A percentile compares a stretch with the other conserved stretches of the same genome.
Evolutionary conservation across 2,329 filamentous ascomycete species (phyloP).

Genomic region (Ceratocystiopsis brevicomis): DNA sequence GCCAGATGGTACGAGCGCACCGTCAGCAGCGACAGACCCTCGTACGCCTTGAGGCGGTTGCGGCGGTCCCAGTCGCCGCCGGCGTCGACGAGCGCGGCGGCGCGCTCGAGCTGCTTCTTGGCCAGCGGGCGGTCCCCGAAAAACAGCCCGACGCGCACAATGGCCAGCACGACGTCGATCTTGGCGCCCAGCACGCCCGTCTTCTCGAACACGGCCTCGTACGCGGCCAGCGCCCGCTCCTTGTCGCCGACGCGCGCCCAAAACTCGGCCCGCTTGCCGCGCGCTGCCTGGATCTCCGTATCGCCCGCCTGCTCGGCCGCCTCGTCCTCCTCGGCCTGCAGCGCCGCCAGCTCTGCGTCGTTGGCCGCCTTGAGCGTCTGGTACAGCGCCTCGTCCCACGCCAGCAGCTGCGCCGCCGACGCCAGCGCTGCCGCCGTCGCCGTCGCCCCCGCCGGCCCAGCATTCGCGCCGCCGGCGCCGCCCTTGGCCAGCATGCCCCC

Average conservation of each 20-base stretch:
- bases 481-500: conserved; percentile 55
- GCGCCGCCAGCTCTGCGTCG: conserved; percentile 53
- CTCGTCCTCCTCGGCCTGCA: conserved; percentile 80
- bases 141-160: conserved; percentile 89
- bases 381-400: conserved; percentile 86
- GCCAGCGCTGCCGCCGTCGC: conserved; percentile 32
- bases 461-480: conserved; percentile 42
- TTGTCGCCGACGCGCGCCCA: conserved; percentile 94
- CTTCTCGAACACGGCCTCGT: conserved; percentile 89
- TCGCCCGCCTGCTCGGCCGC: conserved; percentile 91
- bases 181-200: conserved; percentile 92
- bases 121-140: conserved; percentile 85
- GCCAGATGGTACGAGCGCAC: conserved; percentile 78
- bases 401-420: conserved; percentile 22
- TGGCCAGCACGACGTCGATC: conserved; percentile 90
- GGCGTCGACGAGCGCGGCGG: conserved; percentile 75
- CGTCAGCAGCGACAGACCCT: conserved; percentile 82
- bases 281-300: conserved; percentile 80
- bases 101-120: conserved; percentile 84
- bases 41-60: conserved; percentile 97
- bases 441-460: conserved; percentile 22
- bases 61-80: conserved; percentile 97
- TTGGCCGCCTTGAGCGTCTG: conserved; percentile 58
- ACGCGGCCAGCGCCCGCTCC: conserved; percentile 85
- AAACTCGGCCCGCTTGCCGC: conserved; percentile 89